These are phyloP conservation scores for Ophiostoma quercus DNA, from an alignment of 2,329 filamentous ascomycete genomes.

Conservation along the genomic window DNA sequence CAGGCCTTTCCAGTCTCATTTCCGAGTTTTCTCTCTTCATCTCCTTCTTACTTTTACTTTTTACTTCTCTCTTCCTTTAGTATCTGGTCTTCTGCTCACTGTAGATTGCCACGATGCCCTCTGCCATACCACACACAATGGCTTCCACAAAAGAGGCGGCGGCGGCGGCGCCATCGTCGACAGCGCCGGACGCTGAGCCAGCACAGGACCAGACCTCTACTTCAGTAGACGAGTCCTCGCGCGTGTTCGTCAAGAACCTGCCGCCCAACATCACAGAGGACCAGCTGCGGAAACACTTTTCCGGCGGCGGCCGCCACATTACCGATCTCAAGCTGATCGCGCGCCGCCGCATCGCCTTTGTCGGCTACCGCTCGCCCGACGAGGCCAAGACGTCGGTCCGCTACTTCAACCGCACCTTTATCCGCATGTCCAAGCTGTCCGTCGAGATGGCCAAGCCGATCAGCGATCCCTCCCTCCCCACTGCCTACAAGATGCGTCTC, in stretches of 20 bases:
- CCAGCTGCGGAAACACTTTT: constrained; percentile 85
- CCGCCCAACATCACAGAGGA: constrained; percentile 80
- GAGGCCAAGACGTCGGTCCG: constrained; percentile 79
- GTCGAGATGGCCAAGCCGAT: constrained; percentile 79
- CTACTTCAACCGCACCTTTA: constrained; percentile 93
- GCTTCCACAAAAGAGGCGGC: constrained; percentile 17
- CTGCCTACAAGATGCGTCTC: constrained; percentile 24
- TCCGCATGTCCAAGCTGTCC: constrained; percentile 89
- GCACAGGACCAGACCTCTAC: background rate
- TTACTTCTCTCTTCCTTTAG: background rate
- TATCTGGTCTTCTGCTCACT: constrained; percentile 14
- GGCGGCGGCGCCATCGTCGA: constrained; percentile 10
- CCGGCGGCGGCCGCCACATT: constrained; percentile 62
- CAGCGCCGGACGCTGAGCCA: background rate
- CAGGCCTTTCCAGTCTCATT: constrained; percentile 7
- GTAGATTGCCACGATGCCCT: constrained; percentile 23
- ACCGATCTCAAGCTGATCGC: constrained; percentile 92
- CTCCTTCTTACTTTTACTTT: background rate
- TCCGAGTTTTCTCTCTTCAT: constrained; percentile 3
- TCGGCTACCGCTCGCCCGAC: constrained; percentile 81
- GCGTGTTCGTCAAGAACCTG: constrained; percentile 73
- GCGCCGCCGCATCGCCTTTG: constrained; percentile 86
- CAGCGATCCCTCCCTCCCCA: constrained; percentile 40
- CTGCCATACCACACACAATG: constrained; percentile 22
- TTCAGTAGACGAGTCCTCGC: constrained; percentile 51